Conservation (phyloP, 2,329 filamentous ascomycete species). For the Neoscytalidium dimidiatum region DNA sequence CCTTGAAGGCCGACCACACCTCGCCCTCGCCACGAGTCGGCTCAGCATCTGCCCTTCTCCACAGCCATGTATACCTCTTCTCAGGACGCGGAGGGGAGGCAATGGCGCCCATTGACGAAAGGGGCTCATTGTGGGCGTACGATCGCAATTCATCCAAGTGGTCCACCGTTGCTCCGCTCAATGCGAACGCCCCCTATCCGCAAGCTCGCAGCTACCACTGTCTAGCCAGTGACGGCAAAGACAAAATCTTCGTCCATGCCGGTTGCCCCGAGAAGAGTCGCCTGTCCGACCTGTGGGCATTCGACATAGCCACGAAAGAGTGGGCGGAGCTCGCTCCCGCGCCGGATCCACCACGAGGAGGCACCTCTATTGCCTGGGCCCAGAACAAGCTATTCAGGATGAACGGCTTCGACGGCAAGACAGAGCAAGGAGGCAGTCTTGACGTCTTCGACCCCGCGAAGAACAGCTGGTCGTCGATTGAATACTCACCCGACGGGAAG, state of each 20-base stretch:
- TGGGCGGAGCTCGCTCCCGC: slow-evolving; percentile 72
- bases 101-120: slow-evolving; percentile 72
- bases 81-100: slow-evolving; percentile 72
- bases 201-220: slow-evolving; percentile 71
- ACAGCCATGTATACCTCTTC: slow-evolving; percentile 75
- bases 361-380: slow-evolving; percentile 66
- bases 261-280: slow-evolving; percentile 67
- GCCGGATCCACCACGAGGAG: slow-evolving; percentile 67
- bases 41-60: slow-evolving; percentile 68
- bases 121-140: slow-evolving; percentile 75
- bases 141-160: slow-evolving; percentile 66
- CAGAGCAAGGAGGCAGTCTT: slow-evolving; percentile 69
- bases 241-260: slow-evolving; percentile 74
- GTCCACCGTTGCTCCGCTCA: slow-evolving; percentile 62
- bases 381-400: slow-evolving; percentile 72
- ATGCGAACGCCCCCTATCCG: slow-evolving; percentile 54
- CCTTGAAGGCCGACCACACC: slow-evolving; percentile 8
- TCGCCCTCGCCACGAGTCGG: slow-evolving; percentile 71
- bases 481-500: slow-evolving; percentile 45
- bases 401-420: slow-evolving; percentile 74
- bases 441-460: slow-evolving; percentile 57
- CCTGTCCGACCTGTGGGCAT: slow-evolving; percentile 75
- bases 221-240: slow-evolving; percentile 64
- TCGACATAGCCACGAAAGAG: slow-evolving; percentile 62
- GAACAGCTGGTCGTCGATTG: slow-evolving; percentile 44